Percentiles rank a stretch among this genome's conserved stretches.
These are phyloP conservation scores for Medicago arabica DNA, from an alignment of 306 rosid species.

Conservation along the genomic window DNA sequence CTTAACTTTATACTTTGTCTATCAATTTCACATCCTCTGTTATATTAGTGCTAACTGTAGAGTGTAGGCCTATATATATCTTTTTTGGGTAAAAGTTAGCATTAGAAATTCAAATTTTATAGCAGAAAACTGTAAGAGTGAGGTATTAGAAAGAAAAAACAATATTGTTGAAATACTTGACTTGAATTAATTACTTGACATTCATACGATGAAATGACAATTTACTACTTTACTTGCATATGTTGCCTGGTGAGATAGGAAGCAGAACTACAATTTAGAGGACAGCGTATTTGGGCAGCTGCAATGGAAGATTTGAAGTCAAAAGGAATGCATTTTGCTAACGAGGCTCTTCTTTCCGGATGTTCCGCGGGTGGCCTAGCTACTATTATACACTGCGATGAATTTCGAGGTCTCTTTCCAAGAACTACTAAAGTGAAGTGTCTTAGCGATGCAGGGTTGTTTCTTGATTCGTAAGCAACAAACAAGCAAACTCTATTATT, in stretches of 20 bases:
- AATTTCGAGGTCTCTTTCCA: constrained; percentile 69
- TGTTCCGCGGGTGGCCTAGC: constrained; percentile 99
- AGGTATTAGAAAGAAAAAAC: not conserved
- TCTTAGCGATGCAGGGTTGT: constrained; percentile 94
- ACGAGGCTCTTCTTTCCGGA: constrained; percentile 95
- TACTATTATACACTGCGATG: constrained; percentile 88
- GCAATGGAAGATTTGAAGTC: constrained; percentile 90
- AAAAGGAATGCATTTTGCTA: constrained; percentile 84
- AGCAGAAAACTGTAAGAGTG: not conserved
- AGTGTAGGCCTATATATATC: no score
- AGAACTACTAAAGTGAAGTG: constrained; percentile 78
- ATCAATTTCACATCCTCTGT: no score
- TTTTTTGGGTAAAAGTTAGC: no score
- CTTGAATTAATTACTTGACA: not conserved
- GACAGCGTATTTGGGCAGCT: constrained; percentile 87
- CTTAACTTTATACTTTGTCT: no score
- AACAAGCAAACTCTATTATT: not conserved
- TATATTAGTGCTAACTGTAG: no score
- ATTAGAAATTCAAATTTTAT: not conserved
- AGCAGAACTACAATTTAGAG: constrained; percentile 81
- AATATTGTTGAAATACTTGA: constrained; percentile 7
- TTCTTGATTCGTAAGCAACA: constrained; percentile 82
- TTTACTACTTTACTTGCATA: constrained; percentile 30
- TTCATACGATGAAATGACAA: constrained; percentile 14
- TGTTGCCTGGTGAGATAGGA: constrained; percentile 48